Evolutionary conservation across 2,329 filamentous ascomycete species (phyloP).

Genomic region (Ophiostoma angusticollis): DNA sequence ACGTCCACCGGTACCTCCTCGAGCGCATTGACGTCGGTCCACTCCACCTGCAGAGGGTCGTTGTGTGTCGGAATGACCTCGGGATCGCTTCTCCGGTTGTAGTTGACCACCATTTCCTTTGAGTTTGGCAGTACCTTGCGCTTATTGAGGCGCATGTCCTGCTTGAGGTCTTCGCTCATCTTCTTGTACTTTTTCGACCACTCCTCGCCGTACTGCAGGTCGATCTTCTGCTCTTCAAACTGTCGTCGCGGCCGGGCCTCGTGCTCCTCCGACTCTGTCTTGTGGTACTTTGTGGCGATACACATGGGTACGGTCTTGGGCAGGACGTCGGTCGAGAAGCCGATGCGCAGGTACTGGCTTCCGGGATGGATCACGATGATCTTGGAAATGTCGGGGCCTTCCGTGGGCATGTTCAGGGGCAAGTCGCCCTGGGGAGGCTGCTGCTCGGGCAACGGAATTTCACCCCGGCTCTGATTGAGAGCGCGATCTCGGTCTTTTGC

Average conservation of each 20-base stretch:
- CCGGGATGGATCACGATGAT: slow-evolving; percentile 92
- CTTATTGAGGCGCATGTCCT: slow-evolving; percentile 87
- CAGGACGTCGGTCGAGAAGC: slow-evolving; percentile 87
- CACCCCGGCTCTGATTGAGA: slow-evolving; percentile 56
- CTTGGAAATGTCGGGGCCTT: slow-evolving; percentile 65
- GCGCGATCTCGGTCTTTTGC: slow-evolving; percentile 82
- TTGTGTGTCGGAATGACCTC: slow-evolving; percentile 91
- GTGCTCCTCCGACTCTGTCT: slow-evolving; percentile 73
- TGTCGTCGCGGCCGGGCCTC: slow-evolving; percentile 65
- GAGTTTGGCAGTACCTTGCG: slow-evolving; percentile 93
- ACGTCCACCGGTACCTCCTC: slow-evolving; percentile 1
- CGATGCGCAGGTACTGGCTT: slow-evolving; percentile 89
- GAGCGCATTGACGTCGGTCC: slow-evolving; percentile 63
- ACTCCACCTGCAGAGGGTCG: slow-evolving; percentile 84
- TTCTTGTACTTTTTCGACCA: slow-evolving; percentile 61
- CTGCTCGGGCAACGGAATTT: slow-evolving; percentile 50
- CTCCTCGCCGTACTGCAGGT: slow-evolving; percentile 82
- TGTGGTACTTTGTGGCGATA: slow-evolving; percentile 64
- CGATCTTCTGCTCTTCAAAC: slow-evolving; percentile 46
- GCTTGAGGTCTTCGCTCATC: slow-evolving; percentile 76
- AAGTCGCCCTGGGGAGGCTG: slow-evolving; percentile 38
- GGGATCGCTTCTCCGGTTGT: slow-evolving; percentile 71
- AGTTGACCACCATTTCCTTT: slow-evolving; percentile 89
- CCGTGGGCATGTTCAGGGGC: slow-evolving; percentile 36
- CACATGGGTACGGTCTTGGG: slow-evolving; percentile 92